phyloP scores from a whole-genome alignment of 1,284 basidiomycete species.

The Trametes pubescens region DNA sequence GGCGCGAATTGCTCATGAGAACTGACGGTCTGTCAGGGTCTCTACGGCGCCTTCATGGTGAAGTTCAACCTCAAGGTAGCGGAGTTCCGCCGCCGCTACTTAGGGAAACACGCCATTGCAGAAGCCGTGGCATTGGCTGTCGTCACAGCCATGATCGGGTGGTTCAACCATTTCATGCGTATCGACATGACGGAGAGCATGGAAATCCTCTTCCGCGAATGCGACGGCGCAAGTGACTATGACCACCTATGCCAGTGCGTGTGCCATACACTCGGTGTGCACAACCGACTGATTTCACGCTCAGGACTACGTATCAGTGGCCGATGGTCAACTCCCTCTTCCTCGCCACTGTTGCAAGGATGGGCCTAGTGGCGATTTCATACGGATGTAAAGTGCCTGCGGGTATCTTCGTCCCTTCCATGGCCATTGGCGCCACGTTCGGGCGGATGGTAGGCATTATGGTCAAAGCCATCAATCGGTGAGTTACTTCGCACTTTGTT shows the following conservation, averaged over 20 bases:
- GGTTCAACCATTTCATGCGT: conserved; percentile 93
- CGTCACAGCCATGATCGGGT: conserved; percentile 91
- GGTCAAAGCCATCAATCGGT: conserved; percentile 93
- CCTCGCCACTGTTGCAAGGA: conserved; percentile 90
- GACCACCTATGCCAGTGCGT: conserved; percentile 94
- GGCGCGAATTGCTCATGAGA: neutral
- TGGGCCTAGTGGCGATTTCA: conserved; percentile 88
- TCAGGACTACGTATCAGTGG: conserved; percentile 91
- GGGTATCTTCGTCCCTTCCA: conserved; percentile 97
- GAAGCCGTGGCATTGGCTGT: conserved; percentile 91
- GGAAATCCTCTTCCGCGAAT: conserved; percentile 96
- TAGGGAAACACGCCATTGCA: conserved; percentile 84
- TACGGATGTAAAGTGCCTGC: conserved; percentile 98
- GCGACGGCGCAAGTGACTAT: conserved; percentile 93
- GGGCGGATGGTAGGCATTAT: conserved; percentile 96
- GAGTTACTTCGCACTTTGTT: conserved; percentile 36
- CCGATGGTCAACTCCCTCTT: conserved; percentile 92
- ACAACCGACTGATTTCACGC: neutral
- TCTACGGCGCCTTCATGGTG: conserved; percentile 97
- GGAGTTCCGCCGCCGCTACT: conserved; percentile 90
- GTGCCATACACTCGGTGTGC: neutral
- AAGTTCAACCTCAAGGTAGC: conserved; percentile 97
- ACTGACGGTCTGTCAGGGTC: conserved; percentile 63
- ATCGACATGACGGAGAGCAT: conserved; percentile 99
- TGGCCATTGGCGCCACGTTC: conserved; percentile 97